Base-by-base conservation (phyloP, 176 grass and related monocot species). In the Aegilops umbellulata region DNA sequence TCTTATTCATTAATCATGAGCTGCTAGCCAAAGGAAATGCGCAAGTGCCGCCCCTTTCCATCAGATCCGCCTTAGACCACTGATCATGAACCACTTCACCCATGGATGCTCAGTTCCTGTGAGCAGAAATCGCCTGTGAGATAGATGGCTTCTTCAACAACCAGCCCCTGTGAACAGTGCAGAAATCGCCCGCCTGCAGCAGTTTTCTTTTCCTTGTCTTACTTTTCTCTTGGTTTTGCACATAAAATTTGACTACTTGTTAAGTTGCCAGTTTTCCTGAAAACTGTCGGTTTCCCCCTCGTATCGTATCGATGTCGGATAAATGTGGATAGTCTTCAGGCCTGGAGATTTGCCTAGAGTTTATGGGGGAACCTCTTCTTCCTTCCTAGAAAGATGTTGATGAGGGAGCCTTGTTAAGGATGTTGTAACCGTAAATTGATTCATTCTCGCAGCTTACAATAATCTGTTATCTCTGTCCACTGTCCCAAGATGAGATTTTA, bases 1-100 rank as follows among this genome's bases (percentile, higher is more conserved):
- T 96, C 55, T 81, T 99, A 84, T 99, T 99, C 87, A 86, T 99
- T 72, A 96, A 96, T 80, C 74, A 91, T 26, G 97, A 94, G n/a
- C 84, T 64, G 53, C 79, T 87, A 69, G 76, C 71, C n/a, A 89
- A 85, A 88, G 84, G 78, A 39, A 16, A 31, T 51, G 60, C 79
- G 27, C 83, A 86, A 55, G 93, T 36, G 38, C 94, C 88, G 73
- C 49, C 78, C 64, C 82, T 99, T 76, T 96, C 97, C 1, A 78
- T 99, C 78, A 91, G 97, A 81, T 88, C 92, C 68, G 92, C 92
- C 42, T 80, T 93, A 75, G 97, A 96, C 83, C 88, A 96, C 69
- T 96, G 92, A 96, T 77, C 30, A 88, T 5, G 58, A 86, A 68
- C 47, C 58, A 86, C 26, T 73, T 65, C 58, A 57, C 78, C 69